Evolutionary conservation across 805 yeast species (phyloP), one percentile per base, ranked within the genome.

Genomic region (Ogataea trehalophila): DNA sequence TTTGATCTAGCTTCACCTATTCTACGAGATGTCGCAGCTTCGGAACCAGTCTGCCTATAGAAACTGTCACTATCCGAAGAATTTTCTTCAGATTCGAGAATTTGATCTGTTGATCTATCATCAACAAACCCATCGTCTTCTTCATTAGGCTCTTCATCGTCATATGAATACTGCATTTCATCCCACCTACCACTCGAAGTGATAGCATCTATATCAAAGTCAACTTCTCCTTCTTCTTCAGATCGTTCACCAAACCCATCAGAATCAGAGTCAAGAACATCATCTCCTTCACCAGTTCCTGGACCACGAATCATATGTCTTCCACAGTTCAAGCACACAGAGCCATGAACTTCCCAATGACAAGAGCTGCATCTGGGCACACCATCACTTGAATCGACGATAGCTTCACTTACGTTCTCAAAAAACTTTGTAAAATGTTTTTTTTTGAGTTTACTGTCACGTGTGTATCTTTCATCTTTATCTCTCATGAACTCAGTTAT

Each of bases 321-420:
- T 5, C 85, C 84, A 63, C 94, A 86, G 57, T 85, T 85, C 6
- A 79, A 72, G 57, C 94, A 86, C n/a, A 65, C 70, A 4, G 74
- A 66, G 0, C 87, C 89, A 50, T 78, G 79, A 1, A 85, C 80
- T 57, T 86, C 92, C 92, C 92, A 86, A 57, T 82, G 89, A 61
- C 94, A 86, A 47, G 79, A 76, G 7, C 85, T 78, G 58, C 94
- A 86, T 46, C 92, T 66, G 0, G 85, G 79, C 9, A 85, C 87
- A 2, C 90, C 90, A 57, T 86, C 92, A 29, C 79, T 78, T 29
- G 68, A 69, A 56, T 83, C 90, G 1, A 82, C 68, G 3, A 80
- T 62, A 0, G 84, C 81, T 15, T 72, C 63, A 2, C 80, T 77
- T 16, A 73, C 59, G 43, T 65, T 61, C n/a, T 70, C 66, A 61